Evolutionary conservation across 768 basidiomycete species (phyloP), one percentile per base, ranked within the genome.

Genomic region (Tylopilus plumbeoviolaceoides): DNA sequence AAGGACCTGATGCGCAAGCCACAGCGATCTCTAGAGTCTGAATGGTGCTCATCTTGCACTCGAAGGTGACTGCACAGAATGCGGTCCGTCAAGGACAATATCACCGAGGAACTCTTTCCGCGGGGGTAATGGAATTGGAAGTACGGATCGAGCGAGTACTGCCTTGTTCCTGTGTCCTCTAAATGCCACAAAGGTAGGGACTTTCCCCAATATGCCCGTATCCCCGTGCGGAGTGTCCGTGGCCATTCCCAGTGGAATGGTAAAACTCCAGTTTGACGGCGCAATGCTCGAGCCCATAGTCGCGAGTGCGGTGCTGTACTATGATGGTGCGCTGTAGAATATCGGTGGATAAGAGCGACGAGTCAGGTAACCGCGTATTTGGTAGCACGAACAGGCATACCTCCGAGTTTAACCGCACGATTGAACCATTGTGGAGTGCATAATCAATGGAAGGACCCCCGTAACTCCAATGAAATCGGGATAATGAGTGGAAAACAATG

Each of bases 251-350:
- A 15, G 40, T 11, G 20, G 46, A 28, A 12, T 5, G 52, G 17
- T 52, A 53, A 33, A 63, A 41, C 44, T 44, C 41, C 14, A 62
- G 7, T 44, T 49, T 44, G 27, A 65, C 21, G 10, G 51, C 28
- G 28, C 64, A 65, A 27, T 59, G 36, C 30, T 64, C 59, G 20
- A 65, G 61, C 35, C 59, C 64, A 17, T 57, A 61, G 44, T 65
- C 64, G 10, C 57, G 62, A 61, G 61, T 54, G 28, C 59, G 64
- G 14, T 65, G 52, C 23, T 65, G 64, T 27, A 66, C 18, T 23
- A 63, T 17, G 47, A 63, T 4, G 9, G 52, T 44, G 12, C 52
- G 61, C 63, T 64, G 35, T 28, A 27, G 2, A 33, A 18, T n/a
- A 25, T 17, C 14, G 8, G 20, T 18, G 28, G 21, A 14, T 3